These are phyloP conservation scores for Aspergillus uvarum DNA, from an alignment of 2,329 filamentous ascomycete species.

Conservation along the genomic window DNA sequence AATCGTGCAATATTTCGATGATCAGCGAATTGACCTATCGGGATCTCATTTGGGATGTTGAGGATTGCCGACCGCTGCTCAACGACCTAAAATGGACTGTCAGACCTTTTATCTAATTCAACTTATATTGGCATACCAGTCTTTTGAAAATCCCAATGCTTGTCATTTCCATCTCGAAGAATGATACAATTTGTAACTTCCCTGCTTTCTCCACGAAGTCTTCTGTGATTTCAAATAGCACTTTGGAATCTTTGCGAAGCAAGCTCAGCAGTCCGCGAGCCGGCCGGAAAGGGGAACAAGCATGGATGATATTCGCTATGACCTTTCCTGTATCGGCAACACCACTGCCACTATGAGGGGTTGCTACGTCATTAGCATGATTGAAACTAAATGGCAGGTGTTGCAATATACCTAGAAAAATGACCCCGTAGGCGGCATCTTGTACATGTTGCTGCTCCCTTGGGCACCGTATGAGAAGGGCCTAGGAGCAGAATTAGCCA, in stretches of 20 bases:
- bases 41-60: slow-evolving; percentile 7
- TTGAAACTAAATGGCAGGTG: not conserved
- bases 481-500: not conserved
- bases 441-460: slow-evolving; percentile 7
- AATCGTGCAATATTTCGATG: slow-evolving; percentile 10
- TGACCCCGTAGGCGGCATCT: slow-evolving; percentile 6
- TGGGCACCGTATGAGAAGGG: slow-evolving; percentile 9
- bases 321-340: slow-evolving; percentile 9
- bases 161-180: slow-evolving; percentile 11
- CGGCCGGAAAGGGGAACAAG: slow-evolving; percentile 4
- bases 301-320: slow-evolving; percentile 7
- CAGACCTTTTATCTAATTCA: not conserved
- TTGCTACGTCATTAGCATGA: slow-evolving; percentile 4
- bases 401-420: slow-evolving; percentile 8
- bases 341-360: slow-evolving; percentile 7
- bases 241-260: slow-evolving; percentile 10
- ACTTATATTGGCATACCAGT: not conserved
- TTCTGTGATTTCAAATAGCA: slow-evolving; percentile 9
- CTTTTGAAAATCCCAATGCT: slow-evolving; percentile 5
- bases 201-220: slow-evolving; percentile 9
- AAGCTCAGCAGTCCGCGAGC: slow-evolving; percentile 7
- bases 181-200: slow-evolving; percentile 8
- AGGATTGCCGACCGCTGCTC: slow-evolving; percentile 7
- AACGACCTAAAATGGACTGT: slow-evolving; percentile 5
- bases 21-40: slow-evolving; percentile 8